Conservation (phyloP, 2,329 filamentous ascomycete genomes). For the Diplodia intermedia region DNA sequence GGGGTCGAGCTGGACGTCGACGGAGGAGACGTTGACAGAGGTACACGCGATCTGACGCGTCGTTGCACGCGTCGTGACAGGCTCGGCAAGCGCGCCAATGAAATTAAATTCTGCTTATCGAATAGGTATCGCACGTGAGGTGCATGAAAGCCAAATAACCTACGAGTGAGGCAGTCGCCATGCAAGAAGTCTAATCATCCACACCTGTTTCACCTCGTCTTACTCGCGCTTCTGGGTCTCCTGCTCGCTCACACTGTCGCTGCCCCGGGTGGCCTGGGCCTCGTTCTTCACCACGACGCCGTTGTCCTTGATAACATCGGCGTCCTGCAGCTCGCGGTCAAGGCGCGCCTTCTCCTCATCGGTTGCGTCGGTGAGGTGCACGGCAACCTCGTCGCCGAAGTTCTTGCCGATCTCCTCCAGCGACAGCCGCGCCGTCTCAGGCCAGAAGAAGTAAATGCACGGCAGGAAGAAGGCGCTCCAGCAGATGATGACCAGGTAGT, state of each 20-base stretch:
- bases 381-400: conserved; percentile 56
- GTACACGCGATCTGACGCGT: conserved; percentile 39
- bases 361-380: conserved; percentile 33
- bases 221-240: neutral
- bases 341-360: conserved; percentile 35
- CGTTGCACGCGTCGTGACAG: neutral
- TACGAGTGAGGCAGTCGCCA: neutral
- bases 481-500: conserved; percentile 52
- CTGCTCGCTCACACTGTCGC: conserved; percentile 13
- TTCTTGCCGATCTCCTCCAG: conserved; percentile 56
- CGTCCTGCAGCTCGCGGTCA: conserved; percentile 30
- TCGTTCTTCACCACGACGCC: conserved; percentile 17
- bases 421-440: conserved; percentile 45
- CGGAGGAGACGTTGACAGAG: no score
- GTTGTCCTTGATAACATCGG: conserved; percentile 25
- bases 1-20: no score
- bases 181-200: neutral
- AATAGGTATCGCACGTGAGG: neutral
- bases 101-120: neutral
- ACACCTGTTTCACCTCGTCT: neutral
- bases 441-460: conserved; percentile 52
- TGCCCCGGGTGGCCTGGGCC: neutral
- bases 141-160: neutral
- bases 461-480: conserved; percentile 51
- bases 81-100: neutral